A percentile compares a stretch with the other conserved stretches of the same genome.
phyloP scores from a whole-genome alignment of 768 basidiomycete species.

The Lentinula detonsa region DNA sequence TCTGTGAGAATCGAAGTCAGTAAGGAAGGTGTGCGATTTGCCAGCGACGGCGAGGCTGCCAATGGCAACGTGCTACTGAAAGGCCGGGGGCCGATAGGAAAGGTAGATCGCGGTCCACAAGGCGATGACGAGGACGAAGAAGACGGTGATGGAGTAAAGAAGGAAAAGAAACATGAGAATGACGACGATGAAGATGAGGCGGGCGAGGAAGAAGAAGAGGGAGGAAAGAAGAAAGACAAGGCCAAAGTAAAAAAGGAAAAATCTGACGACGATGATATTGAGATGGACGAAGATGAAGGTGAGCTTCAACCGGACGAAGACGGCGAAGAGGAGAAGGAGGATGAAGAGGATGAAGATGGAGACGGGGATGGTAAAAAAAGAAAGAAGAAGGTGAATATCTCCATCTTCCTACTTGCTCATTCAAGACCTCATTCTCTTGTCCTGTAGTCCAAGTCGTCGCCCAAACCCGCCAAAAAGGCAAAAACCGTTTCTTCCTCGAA shows the following conservation, averaged over 20 bases:
- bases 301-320: conserved; percentile 46
- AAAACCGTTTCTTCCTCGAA: conserved; percentile 30
- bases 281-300: conserved; percentile 44
- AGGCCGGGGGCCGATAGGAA: conserved; percentile 8
- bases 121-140: conserved; percentile 35
- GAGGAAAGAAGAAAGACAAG: conserved; percentile 37
- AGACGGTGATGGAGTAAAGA: conserved; percentile 29
- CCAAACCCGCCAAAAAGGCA: conserved; percentile 38
- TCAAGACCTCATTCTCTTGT: not conserved
- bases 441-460: conserved; percentile 5
- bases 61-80: conserved; percentile 83
- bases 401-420: not conserved
- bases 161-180: conserved; percentile 29
- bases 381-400: conserved; percentile 51
- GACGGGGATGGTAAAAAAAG: conserved; percentile 52
- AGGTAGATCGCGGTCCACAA: conserved; percentile 22
- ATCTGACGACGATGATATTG: conserved; percentile 37
- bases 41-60: conserved; percentile 90
- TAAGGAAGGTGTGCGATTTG: conserved; percentile 93
- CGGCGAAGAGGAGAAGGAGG: conserved; percentile 41
- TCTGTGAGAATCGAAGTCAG: conserved; percentile 91
- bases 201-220: conserved; percentile 30
- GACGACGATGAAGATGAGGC: conserved; percentile 30
- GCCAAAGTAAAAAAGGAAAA: conserved; percentile 38
- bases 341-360: conserved; percentile 43